phyloP scores from a whole-genome alignment of 495 filamentous ascomycete genomes.

The Thermothielavioides terrestris region DNA sequence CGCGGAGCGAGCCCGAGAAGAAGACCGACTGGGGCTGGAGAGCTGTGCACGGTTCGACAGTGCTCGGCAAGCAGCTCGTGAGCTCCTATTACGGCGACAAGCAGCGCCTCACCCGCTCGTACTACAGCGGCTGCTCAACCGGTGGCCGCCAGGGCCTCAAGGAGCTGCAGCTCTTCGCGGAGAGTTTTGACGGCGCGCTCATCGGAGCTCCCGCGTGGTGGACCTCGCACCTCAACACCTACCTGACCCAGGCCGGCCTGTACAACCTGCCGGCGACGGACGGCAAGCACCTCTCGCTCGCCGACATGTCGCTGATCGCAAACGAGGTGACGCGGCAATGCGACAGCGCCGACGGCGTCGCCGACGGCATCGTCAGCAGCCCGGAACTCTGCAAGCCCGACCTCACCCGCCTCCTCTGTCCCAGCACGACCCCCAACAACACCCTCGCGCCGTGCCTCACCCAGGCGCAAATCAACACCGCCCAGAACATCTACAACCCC shows the following conservation, averaged over 20 bases:
- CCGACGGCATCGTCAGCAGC: slow-evolving; percentile 54
- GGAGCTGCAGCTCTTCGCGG: slow-evolving; percentile 36
- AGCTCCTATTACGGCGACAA: slow-evolving; percentile 21
- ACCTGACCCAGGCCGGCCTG: slow-evolving; percentile 23
- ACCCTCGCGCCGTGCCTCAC: slow-evolving; percentile 45
- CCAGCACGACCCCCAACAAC: not conserved
- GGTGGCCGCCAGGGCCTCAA: slow-evolving; percentile 49
- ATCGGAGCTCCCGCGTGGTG: slow-evolving; percentile 50
- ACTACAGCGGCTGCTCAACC: slow-evolving; percentile 49
- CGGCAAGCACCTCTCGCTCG: slow-evolving; percentile 40
- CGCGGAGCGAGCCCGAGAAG: slow-evolving; percentile 33
- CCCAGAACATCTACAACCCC: slow-evolving; percentile 47
- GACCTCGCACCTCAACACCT: slow-evolving; percentile 36
- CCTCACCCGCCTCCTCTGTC: slow-evolving; percentile 46
- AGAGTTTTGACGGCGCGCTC: slow-evolving; percentile 56
- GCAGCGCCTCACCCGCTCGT: slow-evolving; percentile 27
- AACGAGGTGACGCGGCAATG: slow-evolving; percentile 54
- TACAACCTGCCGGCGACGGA: slow-evolving; percentile 32
- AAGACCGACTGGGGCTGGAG: slow-evolving; percentile 40
- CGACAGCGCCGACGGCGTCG: slow-evolving; percentile 51
- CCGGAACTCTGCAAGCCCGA: slow-evolving; percentile 48
- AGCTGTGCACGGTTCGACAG: slow-evolving; percentile 42
- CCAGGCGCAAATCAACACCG: slow-evolving; percentile 45
- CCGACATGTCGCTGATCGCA: slow-evolving; percentile 37
- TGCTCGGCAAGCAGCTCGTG: slow-evolving; percentile 9